phyloP scores from a whole-genome alignment of 2,329 filamentous ascomycete species.

The Cordyceps fumosorosea region DNA sequence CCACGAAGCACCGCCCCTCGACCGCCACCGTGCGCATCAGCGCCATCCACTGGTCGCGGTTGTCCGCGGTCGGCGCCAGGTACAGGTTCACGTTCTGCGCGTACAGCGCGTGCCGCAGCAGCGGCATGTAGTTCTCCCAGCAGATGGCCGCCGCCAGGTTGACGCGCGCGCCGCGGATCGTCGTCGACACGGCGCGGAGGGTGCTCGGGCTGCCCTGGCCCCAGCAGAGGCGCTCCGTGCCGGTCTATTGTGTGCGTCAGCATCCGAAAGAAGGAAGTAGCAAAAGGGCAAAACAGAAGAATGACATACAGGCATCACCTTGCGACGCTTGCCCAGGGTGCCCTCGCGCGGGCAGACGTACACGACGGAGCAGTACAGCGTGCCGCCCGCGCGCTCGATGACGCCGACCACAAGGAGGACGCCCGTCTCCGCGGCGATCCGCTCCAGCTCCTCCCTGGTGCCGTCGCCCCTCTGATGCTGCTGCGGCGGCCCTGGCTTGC shows the following conservation, averaged over 20 bases:
- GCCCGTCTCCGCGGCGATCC: constrained; percentile 66
- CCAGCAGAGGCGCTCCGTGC: constrained; percentile 78
- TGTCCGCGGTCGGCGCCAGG: constrained; percentile 84
- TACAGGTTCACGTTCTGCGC: constrained; percentile 88
- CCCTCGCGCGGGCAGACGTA: constrained; percentile 74
- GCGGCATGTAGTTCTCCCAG: constrained; percentile 96
- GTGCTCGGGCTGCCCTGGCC: constrained; percentile 76
- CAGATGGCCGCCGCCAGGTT: constrained; percentile 85
- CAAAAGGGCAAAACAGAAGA: not conserved
- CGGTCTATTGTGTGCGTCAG: constrained; percentile 48
- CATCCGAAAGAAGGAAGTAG: no score
- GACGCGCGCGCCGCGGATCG: constrained; percentile 70
- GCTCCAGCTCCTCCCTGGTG: constrained; percentile 72
- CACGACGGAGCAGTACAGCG: constrained; percentile 74
- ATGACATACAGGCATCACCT: constrained; percentile 71
- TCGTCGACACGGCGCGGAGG: constrained; percentile 70
- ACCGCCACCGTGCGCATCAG: constrained; percentile 76
- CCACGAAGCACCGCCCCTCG: constrained; percentile 79
- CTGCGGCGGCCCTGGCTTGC: no score
- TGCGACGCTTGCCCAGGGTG: constrained; percentile 75
- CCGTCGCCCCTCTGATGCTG: constrained; percentile 45
- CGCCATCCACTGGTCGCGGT: constrained; percentile 71
- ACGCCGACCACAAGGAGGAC: constrained; percentile 77
- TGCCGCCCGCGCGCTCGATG: constrained; percentile 75
- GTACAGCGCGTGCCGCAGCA: constrained; percentile 78